These are phyloP conservation scores for Scedosporium dehoogii DNA, from an alignment of 2,329 filamentous ascomycete genomes.

Conservation along the genomic window DNA sequence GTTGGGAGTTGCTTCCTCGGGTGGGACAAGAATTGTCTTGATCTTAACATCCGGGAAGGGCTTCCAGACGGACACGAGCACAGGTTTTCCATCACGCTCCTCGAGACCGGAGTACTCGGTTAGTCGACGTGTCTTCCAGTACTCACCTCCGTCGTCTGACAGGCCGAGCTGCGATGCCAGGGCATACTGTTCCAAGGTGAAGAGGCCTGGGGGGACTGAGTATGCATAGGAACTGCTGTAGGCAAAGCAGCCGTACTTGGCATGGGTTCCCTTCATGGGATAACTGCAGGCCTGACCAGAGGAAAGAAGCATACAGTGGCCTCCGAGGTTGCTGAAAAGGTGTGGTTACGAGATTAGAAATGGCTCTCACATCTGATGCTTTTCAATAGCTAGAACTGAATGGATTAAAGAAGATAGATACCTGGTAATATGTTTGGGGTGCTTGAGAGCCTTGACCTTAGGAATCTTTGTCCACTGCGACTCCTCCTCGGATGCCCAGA, in stretches of 20 bases:
- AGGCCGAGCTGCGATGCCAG: slow-evolving; percentile 67
- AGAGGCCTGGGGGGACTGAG: slow-evolving; percentile 65
- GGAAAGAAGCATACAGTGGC: slow-evolving; percentile 65
- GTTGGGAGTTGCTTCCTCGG: slow-evolving; percentile 45
- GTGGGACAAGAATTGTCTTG: slow-evolving; percentile 55
- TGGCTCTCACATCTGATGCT: background rate
- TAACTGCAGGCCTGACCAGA: slow-evolving; percentile 77
- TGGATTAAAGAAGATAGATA: slow-evolving; percentile 10
- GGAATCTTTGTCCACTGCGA: slow-evolving; percentile 45
- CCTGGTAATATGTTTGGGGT: slow-evolving; percentile 64
- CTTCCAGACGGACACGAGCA: slow-evolving; percentile 60
- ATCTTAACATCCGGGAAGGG: slow-evolving; percentile 61
- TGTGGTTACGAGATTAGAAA: background rate
- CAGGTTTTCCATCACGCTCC: slow-evolving; percentile 39
- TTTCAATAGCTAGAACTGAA: background rate
- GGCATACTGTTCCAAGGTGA: slow-evolving; percentile 67
- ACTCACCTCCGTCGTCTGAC: slow-evolving; percentile 67
- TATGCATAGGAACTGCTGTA: slow-evolving; percentile 70
- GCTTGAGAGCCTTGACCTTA: slow-evolving; percentile 48
- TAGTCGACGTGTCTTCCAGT: slow-evolving; percentile 66
- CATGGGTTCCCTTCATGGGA: slow-evolving; percentile 70
- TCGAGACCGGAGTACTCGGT: slow-evolving; percentile 57
- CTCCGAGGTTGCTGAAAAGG: slow-evolving; percentile 47
- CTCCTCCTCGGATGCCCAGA: slow-evolving; percentile 63
- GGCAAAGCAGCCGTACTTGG: slow-evolving; percentile 72